Conservation (phyloP, 2,329 filamentous ascomycete genomes). For the Clarireedia hainanense region DNA sequence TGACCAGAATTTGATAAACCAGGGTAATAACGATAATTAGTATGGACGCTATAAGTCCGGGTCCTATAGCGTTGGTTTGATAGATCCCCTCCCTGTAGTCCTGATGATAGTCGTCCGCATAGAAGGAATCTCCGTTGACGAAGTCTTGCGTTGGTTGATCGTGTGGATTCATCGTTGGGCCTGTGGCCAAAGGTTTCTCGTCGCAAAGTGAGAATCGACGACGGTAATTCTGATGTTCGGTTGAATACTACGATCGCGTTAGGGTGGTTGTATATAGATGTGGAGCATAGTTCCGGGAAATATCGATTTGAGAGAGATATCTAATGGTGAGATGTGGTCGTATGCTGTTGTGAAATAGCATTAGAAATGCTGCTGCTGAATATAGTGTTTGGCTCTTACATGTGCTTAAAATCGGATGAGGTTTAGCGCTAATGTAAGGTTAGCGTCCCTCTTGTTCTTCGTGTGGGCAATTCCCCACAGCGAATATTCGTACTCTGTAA, state of each 20-base stretch:
- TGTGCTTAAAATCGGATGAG: not conserved
- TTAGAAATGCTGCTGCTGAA: too few species aligned
- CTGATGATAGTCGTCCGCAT: slow-evolving; percentile 26
- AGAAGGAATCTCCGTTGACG: slow-evolving; percentile 23
- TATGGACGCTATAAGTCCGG: slow-evolving; percentile 18
- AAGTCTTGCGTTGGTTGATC: slow-evolving; percentile 19
- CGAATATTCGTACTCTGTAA: not conserved
- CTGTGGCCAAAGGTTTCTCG: slow-evolving; percentile 9
- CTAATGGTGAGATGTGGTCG: not conserved
- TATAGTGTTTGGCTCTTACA: not conserved
- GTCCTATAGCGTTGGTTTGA: not conserved
- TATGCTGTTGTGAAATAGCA: not conserved
- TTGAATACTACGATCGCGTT: not conserved
- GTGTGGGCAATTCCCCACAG: not conserved
- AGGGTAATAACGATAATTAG: slow-evolving; percentile 21
- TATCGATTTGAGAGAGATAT: too few species aligned
- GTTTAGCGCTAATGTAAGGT: not conserved
- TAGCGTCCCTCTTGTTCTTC: not conserved
- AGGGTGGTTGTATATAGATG: slow-evolving; percentile 1
- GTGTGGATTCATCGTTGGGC: slow-evolving; percentile 27
- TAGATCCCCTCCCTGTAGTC: slow-evolving; percentile 20
- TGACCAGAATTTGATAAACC: slow-evolving; percentile 25
- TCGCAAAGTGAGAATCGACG: not conserved
- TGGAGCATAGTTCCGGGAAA: not conserved
- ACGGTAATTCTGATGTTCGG: not conserved